Conservation (phyloP, 208 protist genomes). For the Herpetomonas samuelpessoai region DNA sequence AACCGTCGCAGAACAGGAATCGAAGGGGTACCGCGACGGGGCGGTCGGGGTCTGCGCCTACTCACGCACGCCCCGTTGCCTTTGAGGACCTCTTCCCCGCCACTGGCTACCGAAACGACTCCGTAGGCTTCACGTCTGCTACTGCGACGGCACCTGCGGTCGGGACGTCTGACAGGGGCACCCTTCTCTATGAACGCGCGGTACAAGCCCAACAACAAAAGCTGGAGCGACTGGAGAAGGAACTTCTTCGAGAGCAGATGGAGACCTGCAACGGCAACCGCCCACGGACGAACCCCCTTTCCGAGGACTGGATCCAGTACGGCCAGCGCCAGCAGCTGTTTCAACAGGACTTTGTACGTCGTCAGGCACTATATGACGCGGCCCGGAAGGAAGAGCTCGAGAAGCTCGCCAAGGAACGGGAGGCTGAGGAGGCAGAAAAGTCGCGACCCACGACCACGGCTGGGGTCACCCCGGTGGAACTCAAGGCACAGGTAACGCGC, state of each 20-base stretch:
- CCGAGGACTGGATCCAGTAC: slow-evolving; percentile 64
- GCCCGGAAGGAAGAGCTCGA: slow-evolving; percentile 49
- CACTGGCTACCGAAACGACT: background rate
- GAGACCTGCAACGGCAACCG: slow-evolving; percentile 14
- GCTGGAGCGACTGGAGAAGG: slow-evolving; percentile 7
- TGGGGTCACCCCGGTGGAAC: slow-evolving; percentile 5
- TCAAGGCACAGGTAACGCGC: slow-evolving; percentile 40
- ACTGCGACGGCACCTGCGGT: too few relatives aligned
- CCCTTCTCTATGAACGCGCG: slow-evolving; percentile 38
- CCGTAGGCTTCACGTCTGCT: too few relatives aligned
- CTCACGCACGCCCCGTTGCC: background rate
- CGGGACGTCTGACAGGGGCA: slow-evolving; percentile 21
- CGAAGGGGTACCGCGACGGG: background rate
- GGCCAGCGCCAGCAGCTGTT: slow-evolving; percentile 73
- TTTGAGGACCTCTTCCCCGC: background rate
- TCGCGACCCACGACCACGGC: slow-evolving; percentile 2
- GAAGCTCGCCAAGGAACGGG: slow-evolving; percentile 7
- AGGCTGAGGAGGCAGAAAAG: slow-evolving; percentile 2
- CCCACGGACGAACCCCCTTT: slow-evolving; percentile 57
- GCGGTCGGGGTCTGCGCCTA: background rate
- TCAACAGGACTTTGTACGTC: slow-evolving; percentile 55
- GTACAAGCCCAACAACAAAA: slow-evolving; percentile 19
- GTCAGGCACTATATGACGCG: slow-evolving; percentile 65
- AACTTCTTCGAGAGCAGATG: background rate
- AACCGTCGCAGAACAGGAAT: background rate